Evolutionary conservation across 1,284 basidiomycete genomes (phyloP), one percentile per base, ranked within the genome.

Genomic region (Paramarasmius palmivorus): DNA sequence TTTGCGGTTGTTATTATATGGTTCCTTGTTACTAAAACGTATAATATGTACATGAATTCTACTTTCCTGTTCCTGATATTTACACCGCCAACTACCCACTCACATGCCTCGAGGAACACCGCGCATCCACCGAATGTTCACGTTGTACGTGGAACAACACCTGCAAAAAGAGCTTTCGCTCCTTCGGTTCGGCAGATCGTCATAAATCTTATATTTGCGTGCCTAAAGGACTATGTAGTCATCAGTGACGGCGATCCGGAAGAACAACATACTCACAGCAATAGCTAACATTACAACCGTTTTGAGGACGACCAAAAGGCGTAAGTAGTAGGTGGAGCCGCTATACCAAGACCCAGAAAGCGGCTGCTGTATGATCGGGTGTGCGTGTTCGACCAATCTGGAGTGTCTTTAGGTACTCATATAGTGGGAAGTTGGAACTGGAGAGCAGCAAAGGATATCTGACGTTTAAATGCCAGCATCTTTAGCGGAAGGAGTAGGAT

Each of bases 351-450:
- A 93, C 2, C 97, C 97, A 61, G 95, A 98, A 1, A 90, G n/a
- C 64, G 0, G 95, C 96, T 0, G 95, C 95, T 71, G 50, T 82
- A 83, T 3, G 93, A 77, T 1, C 40, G 49, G 15, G 38, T 23
- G 17, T 50, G 38, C 14, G 35, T 39, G 14, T 79, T 81, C 64
- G 86, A 76, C 53, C 79, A 66, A 25, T 77, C 69, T 8, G 84
- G 61, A 22, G 64, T 71, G n/a, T 63, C 61, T 99, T 99, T 59
- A 99, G 76, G 37, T 83, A 77, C 73, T 99, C 97, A 66, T 98
- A 99, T 22, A 99, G 72, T 0, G 97, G 97, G 67, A n/a, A n/a
- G n/a, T n/a, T n/a, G n/a, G n/a, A 99, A 99, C 68, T 99, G 97
- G 22, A 99, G 78, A 10, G 94, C 95, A 1, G 96, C 96, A 75